Conservation (phyloP, 176 grass and related monocot species). For the Zoysia japonica region DNA sequence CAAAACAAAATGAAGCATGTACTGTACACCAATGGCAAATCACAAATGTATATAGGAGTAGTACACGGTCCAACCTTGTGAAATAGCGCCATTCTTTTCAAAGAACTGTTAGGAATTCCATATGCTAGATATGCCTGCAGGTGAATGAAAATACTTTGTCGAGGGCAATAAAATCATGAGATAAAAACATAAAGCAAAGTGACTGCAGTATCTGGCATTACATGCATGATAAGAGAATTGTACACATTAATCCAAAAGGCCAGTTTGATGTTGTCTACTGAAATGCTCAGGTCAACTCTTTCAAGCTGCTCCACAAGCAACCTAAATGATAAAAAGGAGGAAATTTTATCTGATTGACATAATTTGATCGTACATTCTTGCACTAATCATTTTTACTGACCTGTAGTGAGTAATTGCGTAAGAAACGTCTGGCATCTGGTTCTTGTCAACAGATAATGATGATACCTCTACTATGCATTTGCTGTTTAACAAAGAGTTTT, state of each 20-base stretch:
- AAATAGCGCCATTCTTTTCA: conserved; percentile 85
- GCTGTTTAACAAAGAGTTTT: conserved; percentile 46
- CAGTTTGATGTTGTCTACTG: conserved; percentile 64
- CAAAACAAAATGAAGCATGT: conserved; percentile 20
- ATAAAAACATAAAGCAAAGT: neutral
- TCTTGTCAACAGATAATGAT: conserved; percentile 67
- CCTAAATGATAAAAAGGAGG: conserved; percentile 25
- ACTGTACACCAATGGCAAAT: conserved; percentile 12
- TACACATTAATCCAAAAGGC: conserved; percentile 98
- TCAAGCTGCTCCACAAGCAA: conserved; percentile 97
- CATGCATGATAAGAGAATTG: conserved; percentile 98
- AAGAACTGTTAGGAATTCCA: conserved; percentile 71
- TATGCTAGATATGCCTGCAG: conserved; percentile 88
- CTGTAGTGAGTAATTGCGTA: conserved; percentile 82
- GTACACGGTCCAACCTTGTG: conserved; percentile 63
- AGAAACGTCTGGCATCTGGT: conserved; percentile 60
- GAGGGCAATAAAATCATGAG: conserved; percentile 4
- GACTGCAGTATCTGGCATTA: conserved; percentile 43
- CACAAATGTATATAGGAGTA: conserved; percentile 14
- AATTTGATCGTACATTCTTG: neutral
- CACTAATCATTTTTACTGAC: conserved; percentile 40
- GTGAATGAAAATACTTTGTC: conserved; percentile 25
- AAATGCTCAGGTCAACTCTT: conserved; percentile 74
- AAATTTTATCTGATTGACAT: neutral
- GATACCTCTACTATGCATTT: conserved; percentile 58